These are phyloP conservation scores for Eimeria brunetti DNA, from an alignment of 169 alveolate genomes.

Conservation along the genomic window DNA sequence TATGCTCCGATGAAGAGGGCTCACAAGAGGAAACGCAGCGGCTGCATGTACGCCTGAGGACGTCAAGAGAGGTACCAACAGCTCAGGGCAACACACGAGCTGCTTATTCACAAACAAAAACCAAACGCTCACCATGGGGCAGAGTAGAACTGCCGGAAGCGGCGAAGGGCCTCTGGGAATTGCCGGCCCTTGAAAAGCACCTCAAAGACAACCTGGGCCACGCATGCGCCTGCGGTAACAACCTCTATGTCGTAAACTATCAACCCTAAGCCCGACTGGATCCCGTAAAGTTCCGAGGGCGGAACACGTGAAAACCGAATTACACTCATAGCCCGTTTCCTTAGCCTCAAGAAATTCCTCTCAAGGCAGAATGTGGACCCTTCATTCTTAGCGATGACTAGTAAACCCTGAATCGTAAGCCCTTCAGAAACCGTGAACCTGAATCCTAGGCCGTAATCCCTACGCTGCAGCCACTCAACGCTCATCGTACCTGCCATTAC, in stretches of 20 bases:
- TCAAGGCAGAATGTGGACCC: background rate
- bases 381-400: background rate
- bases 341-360: background rate
- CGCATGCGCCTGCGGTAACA: constrained; percentile 44
- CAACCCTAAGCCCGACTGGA: background rate
- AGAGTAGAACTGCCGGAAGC: constrained; percentile 15
- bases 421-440: background rate
- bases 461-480: background rate
- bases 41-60: background rate
- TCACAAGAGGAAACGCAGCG: too few relatives aligned
- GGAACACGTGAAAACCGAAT: background rate
- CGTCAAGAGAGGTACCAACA: background rate
- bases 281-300: background rate
- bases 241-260: background rate
- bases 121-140: constrained; percentile 43
- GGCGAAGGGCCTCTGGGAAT: constrained; percentile 1
- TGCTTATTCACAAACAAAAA: background rate
- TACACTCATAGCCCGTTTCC: too few relatives aligned
- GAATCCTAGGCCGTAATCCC: background rate
- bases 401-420: background rate
- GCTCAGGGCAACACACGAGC: background rate
- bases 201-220: constrained; percentile 55
- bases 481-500: constrained; percentile 15
- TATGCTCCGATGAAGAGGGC: background rate
- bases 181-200: constrained; percentile 26